Conservation (phyloP, 148 eudicot genomes). For the Oxyria digyna region DNA sequence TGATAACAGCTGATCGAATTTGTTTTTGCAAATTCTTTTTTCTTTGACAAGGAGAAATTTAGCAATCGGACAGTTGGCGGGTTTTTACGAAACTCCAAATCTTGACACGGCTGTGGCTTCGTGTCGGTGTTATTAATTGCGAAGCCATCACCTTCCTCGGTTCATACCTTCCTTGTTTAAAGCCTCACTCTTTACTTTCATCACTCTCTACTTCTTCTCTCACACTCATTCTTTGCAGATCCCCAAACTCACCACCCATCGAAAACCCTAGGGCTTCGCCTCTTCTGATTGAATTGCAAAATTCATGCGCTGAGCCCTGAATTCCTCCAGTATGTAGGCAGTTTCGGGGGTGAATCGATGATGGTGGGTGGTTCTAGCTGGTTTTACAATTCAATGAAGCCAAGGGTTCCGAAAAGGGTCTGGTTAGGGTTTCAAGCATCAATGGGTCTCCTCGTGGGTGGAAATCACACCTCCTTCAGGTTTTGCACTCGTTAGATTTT, state of each 20-base stretch:
- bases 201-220: background rate
- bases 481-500: conserved; percentile 71
- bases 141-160: background rate
- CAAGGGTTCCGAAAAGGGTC: conserved; percentile 48
- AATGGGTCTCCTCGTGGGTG: conserved; percentile 95
- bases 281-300: background rate
- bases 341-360: background rate
- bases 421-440: conserved; percentile 82
- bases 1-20: background rate
- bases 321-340: background rate
- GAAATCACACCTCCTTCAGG: conserved; percentile 98
- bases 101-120: background rate
- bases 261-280: background rate
- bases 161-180: background rate
- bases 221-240: background rate
- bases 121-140: conserved; percentile 4
- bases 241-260: background rate
- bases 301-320: background rate
- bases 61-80: background rate
- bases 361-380: conserved; percentile 2
- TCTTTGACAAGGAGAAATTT: background rate
- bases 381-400: background rate
- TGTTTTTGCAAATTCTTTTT: background rate
- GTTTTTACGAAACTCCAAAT: background rate
- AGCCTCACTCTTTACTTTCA: background rate